These are phyloP conservation scores for Chrysosporium keratinophilum DNA, from an alignment of 2,329 filamentous ascomycete genomes.

Conservation along the genomic window DNA sequence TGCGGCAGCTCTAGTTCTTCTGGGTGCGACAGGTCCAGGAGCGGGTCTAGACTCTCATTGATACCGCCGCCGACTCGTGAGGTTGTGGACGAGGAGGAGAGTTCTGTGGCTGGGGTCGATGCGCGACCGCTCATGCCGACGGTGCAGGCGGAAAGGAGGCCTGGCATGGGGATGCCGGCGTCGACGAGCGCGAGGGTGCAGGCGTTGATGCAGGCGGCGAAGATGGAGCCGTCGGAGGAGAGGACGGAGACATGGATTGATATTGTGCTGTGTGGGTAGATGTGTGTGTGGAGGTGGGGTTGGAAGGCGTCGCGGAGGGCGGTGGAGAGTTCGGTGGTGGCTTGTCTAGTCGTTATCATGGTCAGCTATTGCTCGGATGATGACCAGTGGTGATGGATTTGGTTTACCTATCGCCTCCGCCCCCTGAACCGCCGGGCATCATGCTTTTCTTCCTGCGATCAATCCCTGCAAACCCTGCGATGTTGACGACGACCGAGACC, in stretches of 20 bases:
- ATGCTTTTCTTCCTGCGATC: slow-evolving; percentile 58
- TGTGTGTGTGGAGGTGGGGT: slow-evolving; percentile 67
- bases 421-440: slow-evolving; percentile 42
- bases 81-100: slow-evolving; percentile 7
- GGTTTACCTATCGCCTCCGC: slow-evolving; percentile 65
- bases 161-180: slow-evolving; percentile 88
- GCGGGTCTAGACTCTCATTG: slow-evolving; percentile 35
- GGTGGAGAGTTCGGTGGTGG: slow-evolving; percentile 45
- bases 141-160: slow-evolving; percentile 81
- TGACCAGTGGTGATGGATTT: not conserved
- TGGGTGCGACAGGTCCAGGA: slow-evolving; percentile 36
- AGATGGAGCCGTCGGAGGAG: slow-evolving; percentile 76
- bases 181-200: slow-evolving; percentile 85
- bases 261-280: slow-evolving; percentile 83
- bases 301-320: slow-evolving; percentile 69
- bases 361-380: not conserved
- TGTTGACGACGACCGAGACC: slow-evolving; percentile 68
- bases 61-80: slow-evolving; percentile 17
- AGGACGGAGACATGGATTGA: slow-evolving; percentile 75
- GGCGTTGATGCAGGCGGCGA: slow-evolving; percentile 84
- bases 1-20: slow-evolving; percentile 68
- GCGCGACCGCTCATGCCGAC: slow-evolving; percentile 54
- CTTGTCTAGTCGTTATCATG: slow-evolving; percentile 48
- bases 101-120: slow-evolving; percentile 31
- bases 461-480: slow-evolving; percentile 79